These are phyloP conservation scores for Ceratocystis eucalypticola DNA, from an alignment of 2,329 filamentous ascomycete species.

Conservation along the genomic window DNA sequence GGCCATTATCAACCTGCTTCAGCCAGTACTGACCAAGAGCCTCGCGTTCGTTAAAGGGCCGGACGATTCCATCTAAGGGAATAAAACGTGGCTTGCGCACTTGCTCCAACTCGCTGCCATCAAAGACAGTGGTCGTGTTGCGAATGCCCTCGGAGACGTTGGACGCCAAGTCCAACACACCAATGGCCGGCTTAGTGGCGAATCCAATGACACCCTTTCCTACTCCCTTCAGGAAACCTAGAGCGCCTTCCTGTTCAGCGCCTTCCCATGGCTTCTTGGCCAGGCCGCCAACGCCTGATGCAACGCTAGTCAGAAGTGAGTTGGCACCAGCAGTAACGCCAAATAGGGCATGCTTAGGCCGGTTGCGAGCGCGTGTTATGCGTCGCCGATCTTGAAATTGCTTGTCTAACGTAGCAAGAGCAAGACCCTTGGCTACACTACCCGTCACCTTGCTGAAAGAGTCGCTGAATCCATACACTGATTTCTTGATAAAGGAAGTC, in stretches of 20 bases:
- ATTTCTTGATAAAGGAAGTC: constrained; percentile 96
- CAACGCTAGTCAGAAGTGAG: constrained; percentile 82
- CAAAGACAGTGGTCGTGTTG: constrained; percentile 97
- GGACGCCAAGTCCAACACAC: constrained; percentile 90
- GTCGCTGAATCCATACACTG: constrained; percentile 92
- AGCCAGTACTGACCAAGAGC: constrained; percentile 97
- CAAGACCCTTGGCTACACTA: constrained; percentile 89
- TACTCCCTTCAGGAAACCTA: constrained; percentile 94
- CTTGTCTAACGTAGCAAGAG: constrained; percentile 91
- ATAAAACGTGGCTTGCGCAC: constrained; percentile 90
- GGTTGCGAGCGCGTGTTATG: constrained; percentile 82
- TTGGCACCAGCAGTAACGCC: constrained; percentile 92
- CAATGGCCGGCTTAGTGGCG: constrained; percentile 94
- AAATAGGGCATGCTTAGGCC: constrained; percentile 93
- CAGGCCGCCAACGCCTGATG: constrained; percentile 84
- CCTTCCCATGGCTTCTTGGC: constrained; percentile 90
- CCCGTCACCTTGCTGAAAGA: constrained; percentile 97
- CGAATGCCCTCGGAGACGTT: constrained; percentile 95
- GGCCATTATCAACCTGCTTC: constrained; percentile 93
- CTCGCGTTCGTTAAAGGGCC: constrained; percentile 87
- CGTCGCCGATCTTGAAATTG: constrained; percentile 94
- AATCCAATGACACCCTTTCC: constrained; percentile 88
- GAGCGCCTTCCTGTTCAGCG: constrained; percentile 84
- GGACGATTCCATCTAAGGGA: constrained; percentile 80
- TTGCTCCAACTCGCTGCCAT: constrained; percentile 84